Conservation (phyloP, 2,329 filamentous ascomycete species). For the Exutisphaerella laricina region DNA sequence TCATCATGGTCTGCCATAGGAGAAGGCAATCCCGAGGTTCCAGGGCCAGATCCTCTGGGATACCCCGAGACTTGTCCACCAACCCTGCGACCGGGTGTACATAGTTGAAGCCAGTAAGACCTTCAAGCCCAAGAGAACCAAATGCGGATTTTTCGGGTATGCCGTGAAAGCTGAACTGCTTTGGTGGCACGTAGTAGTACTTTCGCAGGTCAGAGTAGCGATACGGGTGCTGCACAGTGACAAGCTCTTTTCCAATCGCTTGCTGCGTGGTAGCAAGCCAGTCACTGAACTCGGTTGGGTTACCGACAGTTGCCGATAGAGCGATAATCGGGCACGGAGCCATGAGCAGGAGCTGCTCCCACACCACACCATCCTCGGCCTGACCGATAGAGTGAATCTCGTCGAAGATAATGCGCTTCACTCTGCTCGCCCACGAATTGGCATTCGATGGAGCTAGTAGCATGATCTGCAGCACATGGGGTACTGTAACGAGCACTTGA, state of each 20-base stretch:
- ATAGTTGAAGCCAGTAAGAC: constrained; percentile 49
- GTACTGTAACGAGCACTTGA: constrained; percentile 71
- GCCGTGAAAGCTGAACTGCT: constrained; percentile 48
- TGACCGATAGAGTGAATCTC: constrained; percentile 78
- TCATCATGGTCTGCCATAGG: constrained; percentile 60
- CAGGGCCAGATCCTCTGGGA: constrained; percentile 62
- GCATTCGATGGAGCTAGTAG: constrained; percentile 61
- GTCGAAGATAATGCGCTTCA: constrained; percentile 75
- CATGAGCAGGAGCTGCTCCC: constrained; percentile 70
- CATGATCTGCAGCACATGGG: constrained; percentile 75
- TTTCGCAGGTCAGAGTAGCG: constrained; percentile 76
- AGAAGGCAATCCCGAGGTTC: constrained; percentile 66
- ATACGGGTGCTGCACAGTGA: constrained; percentile 62
- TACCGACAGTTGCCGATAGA: constrained; percentile 73
- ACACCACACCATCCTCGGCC: constrained; percentile 67
- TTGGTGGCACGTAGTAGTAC: constrained; percentile 57
- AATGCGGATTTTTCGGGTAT: constrained; percentile 42
- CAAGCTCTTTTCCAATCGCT: constrained; percentile 57
- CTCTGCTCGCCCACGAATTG: constrained; percentile 58
- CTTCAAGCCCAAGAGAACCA: constrained; percentile 44
- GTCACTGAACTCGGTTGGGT: constrained; percentile 61
- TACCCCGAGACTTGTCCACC: constrained; percentile 55
- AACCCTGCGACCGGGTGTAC: constrained; percentile 64
- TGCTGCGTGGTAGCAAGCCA: constrained; percentile 64
- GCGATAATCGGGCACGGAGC: constrained; percentile 73